Evolutionary conservation across 1,139 yeast species (phyloP).

Genomic region (Candida glucosophila): DNA sequence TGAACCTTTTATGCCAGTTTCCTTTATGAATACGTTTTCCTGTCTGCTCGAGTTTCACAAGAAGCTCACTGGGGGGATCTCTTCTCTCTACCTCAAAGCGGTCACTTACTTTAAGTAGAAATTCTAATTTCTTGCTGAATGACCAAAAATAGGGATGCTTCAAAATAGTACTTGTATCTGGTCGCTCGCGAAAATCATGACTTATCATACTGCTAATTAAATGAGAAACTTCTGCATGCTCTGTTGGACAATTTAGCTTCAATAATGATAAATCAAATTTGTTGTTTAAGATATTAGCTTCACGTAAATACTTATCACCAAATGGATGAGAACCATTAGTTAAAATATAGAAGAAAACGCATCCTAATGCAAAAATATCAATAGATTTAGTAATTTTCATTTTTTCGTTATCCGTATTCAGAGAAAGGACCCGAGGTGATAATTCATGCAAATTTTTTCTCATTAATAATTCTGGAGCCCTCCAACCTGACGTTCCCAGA

Average conservation of each 20-base stretch:
- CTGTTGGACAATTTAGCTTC: conserved; percentile 32
- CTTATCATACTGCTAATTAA: conserved; percentile 66
- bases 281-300: conserved; percentile 78
- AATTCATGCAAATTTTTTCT: conserved; percentile 33
- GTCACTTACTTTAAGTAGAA: conserved; percentile 79
- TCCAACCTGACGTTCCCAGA: conserved; percentile 93
- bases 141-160: conserved; percentile 89
- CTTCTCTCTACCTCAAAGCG: conserved; percentile 81
- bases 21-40: conserved; percentile 46
- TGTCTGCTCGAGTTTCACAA: conserved; percentile 50
- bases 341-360: conserved; percentile 82
- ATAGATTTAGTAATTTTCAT: conserved; percentile 79
- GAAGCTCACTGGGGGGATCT: conserved; percentile 72
- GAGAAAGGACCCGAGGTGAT: conserved; percentile 28
- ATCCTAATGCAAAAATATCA: conserved; percentile 90
- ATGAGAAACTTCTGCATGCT: conserved; percentile 60
- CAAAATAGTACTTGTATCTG: conserved; percentile 59
- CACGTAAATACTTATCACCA: conserved; percentile 82
- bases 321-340: conserved; percentile 89
- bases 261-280: conserved; percentile 45
- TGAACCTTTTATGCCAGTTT: conserved; percentile 79
- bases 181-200: conserved; percentile 61
- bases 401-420: conserved; percentile 16
- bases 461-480: conserved; percentile 84
- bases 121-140: conserved; percentile 66